phyloP scores from a whole-genome alignment of 495 filamentous ascomycete genomes.

The Xylaria nigripes region DNA sequence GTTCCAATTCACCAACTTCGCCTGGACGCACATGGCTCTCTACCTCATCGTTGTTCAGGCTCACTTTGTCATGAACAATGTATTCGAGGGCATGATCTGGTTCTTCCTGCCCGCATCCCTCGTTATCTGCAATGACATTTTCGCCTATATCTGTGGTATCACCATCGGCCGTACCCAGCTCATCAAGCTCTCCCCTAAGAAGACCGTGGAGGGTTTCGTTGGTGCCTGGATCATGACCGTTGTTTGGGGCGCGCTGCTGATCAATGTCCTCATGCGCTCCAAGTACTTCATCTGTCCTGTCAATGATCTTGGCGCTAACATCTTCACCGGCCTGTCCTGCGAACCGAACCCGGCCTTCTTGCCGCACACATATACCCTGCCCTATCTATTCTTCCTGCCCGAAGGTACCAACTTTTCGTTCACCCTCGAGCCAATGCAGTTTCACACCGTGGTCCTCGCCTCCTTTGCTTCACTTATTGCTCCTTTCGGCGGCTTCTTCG shows the following conservation, averaged over 20 bases:
- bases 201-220: conserved; percentile 97
- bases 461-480: conserved; percentile 96
- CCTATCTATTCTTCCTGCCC: conserved; percentile 54
- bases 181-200: conserved; percentile 97
- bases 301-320: conserved; percentile 88
- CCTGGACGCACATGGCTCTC: conserved; percentile 98
- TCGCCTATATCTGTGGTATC: conserved; percentile 96
- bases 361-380: conserved; percentile 68
- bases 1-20: conserved; percentile 98
- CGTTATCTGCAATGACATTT: conserved; percentile 98
- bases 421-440: conserved; percentile 80
- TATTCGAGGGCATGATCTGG: conserved; percentile 99
- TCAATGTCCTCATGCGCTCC: conserved; percentile 80
- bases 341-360: conserved; percentile 89
- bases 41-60: conserved; percentile 97
- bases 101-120: conserved; percentile 95
- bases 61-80: conserved; percentile 99
- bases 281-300: conserved; percentile 99
- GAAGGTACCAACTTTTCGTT: conserved; percentile 45
- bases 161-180: conserved; percentile 93
- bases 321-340: conserved; percentile 86
- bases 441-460: conserved; percentile 85
- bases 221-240: conserved; percentile 96
- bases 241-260: conserved; percentile 72
- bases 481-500: conserved; percentile 98